Conservation (phyloP, 2,329 filamentous ascomycete genomes). For the Trichoderma atroviride region DNA sequence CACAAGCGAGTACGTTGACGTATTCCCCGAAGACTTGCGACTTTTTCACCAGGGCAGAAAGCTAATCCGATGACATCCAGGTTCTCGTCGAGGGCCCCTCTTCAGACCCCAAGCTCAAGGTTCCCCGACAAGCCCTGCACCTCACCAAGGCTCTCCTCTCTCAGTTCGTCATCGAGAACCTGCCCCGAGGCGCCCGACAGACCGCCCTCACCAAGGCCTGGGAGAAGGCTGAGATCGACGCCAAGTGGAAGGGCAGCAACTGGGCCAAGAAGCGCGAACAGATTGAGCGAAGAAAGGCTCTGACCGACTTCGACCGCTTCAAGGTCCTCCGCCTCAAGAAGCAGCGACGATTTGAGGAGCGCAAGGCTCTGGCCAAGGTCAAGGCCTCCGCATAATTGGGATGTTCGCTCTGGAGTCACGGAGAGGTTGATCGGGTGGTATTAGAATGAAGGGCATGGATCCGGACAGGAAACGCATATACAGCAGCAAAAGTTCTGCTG, state of each 20-base stretch:
- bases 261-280: slow-evolving; percentile 94
- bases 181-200: slow-evolving; percentile 82
- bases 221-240: slow-evolving; percentile 88
- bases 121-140: slow-evolving; percentile 83
- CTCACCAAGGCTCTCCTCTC: slow-evolving; percentile 87
- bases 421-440: slow-evolving; percentile 41
- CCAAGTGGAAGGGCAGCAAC: slow-evolving; percentile 87
- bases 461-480: slow-evolving; percentile 42
- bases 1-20: slow-evolving; percentile 93
- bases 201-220: slow-evolving; percentile 83
- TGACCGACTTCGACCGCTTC: slow-evolving; percentile 99
- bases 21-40: neutral
- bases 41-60: slow-evolving; percentile 21
- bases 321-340: slow-evolving; percentile 99
- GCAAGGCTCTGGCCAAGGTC: slow-evolving; percentile 94
- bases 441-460: slow-evolving; percentile 44
- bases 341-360: slow-evolving; percentile 97
- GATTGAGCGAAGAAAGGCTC: slow-evolving; percentile 80
- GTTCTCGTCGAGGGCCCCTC: slow-evolving; percentile 95
- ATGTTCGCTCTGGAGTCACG: slow-evolving; percentile 34
- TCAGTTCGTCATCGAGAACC: slow-evolving; percentile 80
- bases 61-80: slow-evolving; percentile 52
- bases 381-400: slow-evolving; percentile 72
- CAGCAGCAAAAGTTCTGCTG: slow-evolving; percentile 56
- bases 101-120: slow-evolving; percentile 73